Conservation (phyloP, 164 flowering plant species). For the Dillenia suffruticosa region DNA sequence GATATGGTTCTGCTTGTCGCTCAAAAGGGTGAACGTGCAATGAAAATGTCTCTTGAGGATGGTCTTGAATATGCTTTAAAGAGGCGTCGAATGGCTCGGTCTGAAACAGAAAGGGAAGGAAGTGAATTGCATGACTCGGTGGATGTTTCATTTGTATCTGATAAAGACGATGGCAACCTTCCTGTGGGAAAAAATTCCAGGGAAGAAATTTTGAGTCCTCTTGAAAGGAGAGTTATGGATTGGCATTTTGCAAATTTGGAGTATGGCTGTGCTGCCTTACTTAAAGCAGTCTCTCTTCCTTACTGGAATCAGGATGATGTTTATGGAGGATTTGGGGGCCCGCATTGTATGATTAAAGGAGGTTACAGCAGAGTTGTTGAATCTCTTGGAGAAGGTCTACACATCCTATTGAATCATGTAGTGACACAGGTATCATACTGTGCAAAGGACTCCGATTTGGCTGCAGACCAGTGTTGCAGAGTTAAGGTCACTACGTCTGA, state of each 20-base stretch:
- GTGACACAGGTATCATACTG: slow-evolving; percentile 66
- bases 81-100: slow-evolving; percentile 47
- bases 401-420: slow-evolving; percentile 64
- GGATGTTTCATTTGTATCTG: slow-evolving; percentile 20
- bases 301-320: slow-evolving; percentile 99
- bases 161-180: slow-evolving; percentile 14
- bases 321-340: slow-evolving; percentile 99
- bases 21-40: slow-evolving; percentile 76
- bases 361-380: slow-evolving; percentile 90
- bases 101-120: slow-evolving; percentile 21
- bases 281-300: slow-evolving; percentile 95
- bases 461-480: slow-evolving; percentile 21
- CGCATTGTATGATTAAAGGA: slow-evolving; percentile 99
- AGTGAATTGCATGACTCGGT: slow-evolving; percentile 13
- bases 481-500: slow-evolving; percentile 74
- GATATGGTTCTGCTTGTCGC: slow-evolving; percentile 89
- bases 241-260: slow-evolving; percentile 98
- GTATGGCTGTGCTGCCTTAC: slow-evolving; percentile 97
- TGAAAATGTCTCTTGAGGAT: slow-evolving; percentile 95
- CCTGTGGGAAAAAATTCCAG: slow-evolving; percentile 13
- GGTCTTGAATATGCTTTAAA: slow-evolving; percentile 89
- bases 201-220: slow-evolving; percentile 65
- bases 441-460: slow-evolving; percentile 16
- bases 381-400: slow-evolving; percentile 70
- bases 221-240: slow-evolving; percentile 98